These are phyloP conservation scores for Glonium stellatum DNA, from an alignment of 495 filamentous ascomycete genomes.

Conservation along the genomic window DNA sequence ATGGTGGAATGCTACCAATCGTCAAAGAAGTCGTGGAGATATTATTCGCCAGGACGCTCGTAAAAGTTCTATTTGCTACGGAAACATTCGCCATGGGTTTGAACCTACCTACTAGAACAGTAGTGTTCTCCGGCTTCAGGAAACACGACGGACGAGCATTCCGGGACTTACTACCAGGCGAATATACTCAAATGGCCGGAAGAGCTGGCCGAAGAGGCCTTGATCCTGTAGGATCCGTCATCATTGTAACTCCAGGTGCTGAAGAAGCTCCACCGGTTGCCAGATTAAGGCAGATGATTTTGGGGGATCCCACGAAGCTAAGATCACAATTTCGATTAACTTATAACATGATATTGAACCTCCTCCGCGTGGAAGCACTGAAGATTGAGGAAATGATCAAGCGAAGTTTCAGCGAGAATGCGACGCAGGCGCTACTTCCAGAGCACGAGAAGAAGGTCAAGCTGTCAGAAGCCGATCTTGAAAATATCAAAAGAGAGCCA, in stretches of 20 bases:
- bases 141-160: constrained; percentile 92
- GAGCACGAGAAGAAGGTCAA: constrained; percentile 93
- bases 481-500: constrained; percentile 76
- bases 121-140: constrained; percentile 93
- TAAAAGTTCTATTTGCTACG: constrained; percentile 94
- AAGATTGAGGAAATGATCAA: constrained; percentile 99
- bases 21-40: constrained; percentile 98
- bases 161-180: constrained; percentile 84
- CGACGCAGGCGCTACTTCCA: constrained; percentile 89
- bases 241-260: constrained; percentile 74
- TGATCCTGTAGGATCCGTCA: constrained; percentile 86
- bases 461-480: constrained; percentile 84
- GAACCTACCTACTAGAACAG: constrained; percentile 90
- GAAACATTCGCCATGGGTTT: constrained; percentile 99
- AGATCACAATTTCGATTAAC: constrained; percentile 93
- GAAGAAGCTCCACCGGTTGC: constrained; percentile 83
- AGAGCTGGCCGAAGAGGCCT: constrained; percentile 88
- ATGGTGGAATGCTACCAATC: constrained; percentile 90
- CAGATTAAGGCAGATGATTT: constrained; percentile 82
- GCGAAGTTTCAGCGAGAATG: constrained; percentile 95
- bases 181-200: constrained; percentile 98
- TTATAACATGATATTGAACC: constrained; percentile 98
- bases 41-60: constrained; percentile 84
- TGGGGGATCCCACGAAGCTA: constrained; percentile 91
- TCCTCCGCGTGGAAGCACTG: constrained; percentile 88